Percentiles rank a stretch among this genome's conserved stretches.
phyloP scores from a whole-genome alignment of 495 filamentous ascomycete species.

The Diplogelasinospora grovesii region DNA sequence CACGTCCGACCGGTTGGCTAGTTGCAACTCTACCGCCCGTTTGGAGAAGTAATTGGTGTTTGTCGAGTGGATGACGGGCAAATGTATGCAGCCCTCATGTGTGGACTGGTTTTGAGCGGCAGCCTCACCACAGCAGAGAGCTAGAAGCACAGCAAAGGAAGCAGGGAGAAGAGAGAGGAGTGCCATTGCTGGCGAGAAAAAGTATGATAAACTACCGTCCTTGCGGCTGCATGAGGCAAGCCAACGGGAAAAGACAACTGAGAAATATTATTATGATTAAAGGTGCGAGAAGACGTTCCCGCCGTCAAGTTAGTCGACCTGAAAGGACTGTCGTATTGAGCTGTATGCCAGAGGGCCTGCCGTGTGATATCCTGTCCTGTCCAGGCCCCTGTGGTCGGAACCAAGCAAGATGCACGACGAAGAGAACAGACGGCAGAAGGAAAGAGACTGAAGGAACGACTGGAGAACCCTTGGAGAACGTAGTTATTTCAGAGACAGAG shows the following conservation, averaged over 20 bases:
- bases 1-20: constrained; percentile 43
- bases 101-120: constrained; percentile 12
- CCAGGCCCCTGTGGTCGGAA: too few species aligned
- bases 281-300: background rate
- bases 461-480: too few species aligned
- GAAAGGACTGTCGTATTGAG: too few species aligned
- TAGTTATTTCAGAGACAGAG: too few species aligned
- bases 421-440: constrained; percentile 2
- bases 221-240: constrained; percentile 25
- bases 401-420: background rate
- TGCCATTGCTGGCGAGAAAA: constrained; percentile 34
- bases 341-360: too few species aligned
- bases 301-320: background rate
- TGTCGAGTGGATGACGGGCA: constrained; percentile 42
- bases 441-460: constrained; percentile 6
- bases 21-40: constrained; percentile 32
- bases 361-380: too few species aligned
- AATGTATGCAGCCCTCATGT: constrained; percentile 31
- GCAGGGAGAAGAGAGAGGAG: constrained; percentile 22
- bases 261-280: constrained; percentile 6
- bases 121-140: constrained; percentile 18
- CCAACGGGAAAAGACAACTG: constrained; percentile 4
- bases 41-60: constrained; percentile 35
- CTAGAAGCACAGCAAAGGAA: constrained; percentile 24
- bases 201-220: constrained; percentile 13